Base-by-base conservation (phyloP, 106 monocot genomes). In the Cymbidium sinense region DNA sequence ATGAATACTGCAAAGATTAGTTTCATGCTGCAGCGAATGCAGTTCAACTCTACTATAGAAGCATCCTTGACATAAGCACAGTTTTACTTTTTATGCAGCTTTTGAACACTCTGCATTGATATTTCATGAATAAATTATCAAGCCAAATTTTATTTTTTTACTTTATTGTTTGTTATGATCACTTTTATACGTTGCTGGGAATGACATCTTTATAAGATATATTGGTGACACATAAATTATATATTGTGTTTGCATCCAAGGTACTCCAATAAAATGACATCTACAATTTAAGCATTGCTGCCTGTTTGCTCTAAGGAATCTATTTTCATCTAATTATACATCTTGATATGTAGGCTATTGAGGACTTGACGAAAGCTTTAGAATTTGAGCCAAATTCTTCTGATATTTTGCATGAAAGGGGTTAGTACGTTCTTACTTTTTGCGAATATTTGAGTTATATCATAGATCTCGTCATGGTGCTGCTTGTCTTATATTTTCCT, bases 381-480 rank as follows among this genome's bases (percentile, higher is more conserved):
- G 91, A 93, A 77, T 90, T 87, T 80, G 96, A 96, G 82, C 88
- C 91, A 70, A 87, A 91, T 81, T 91, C 93, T 30, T 77, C 88
- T 21, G 96, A 96, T 83, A 90, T 96, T 77, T 87, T 96, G 83
- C 91, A 96, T 89, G 96, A 96, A 85, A 91, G 91, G 50, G 96
- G 96, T 96, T 74, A 81, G 87, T 87, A 64, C 35, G 12, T 44
- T 12, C 4, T 64, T 64, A 27, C 37, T 8, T 64, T 80, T 64
- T 27, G 1, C 15, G 31, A 67, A 1, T 30, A 33, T 67, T 28
- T 67, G 31, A 67, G 28, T 13, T 62, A 67, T 67, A 30, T 67
- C 33, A 30, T 67, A 67, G 33, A 30, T 67, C 28, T 67, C 4
- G n/a, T 13, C 13, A 47, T 47, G 15, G 27, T 54, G 61, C 61